Base-by-base conservation (phyloP, 768 basidiomycete genomes). In the Pleurotus tuber-regium region DNA sequence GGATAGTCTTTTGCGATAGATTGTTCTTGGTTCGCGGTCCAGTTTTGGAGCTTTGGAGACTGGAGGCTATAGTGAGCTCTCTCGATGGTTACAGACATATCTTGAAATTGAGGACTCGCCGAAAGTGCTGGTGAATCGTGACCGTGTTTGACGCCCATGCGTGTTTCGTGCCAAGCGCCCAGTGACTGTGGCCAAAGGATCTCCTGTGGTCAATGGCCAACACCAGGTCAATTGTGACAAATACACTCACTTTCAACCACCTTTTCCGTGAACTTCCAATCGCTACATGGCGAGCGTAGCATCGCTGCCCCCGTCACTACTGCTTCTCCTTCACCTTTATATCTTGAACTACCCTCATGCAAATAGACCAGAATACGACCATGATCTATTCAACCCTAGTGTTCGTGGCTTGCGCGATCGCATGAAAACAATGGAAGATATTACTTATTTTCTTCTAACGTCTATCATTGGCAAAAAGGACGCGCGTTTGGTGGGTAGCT, bases 11-110 rank as follows among this genome's bases (percentile, higher is more conserved):
- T 68, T 2, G 73, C 70, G 24, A 88, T 65, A 4, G 73, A 57
- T 54, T 81, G 81, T 59, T 86, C 85, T 54, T 88, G 86, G 0
- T 75, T 67, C 18, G 66, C 52, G 2, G 81, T 79, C 86, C 87
- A 87, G 18, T 67, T 70, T 11, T 36, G 35, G 8, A 19, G 6
- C 12, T 21, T 39, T 6, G 39, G 25, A 14, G 49, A 50, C 12
- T 21, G n/a, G 19, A 38, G 36, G 11, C 12, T 8, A 31, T 50
- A 33, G 23, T 25, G n/a, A 11, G 14, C 16, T 29, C n/a, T 29
- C 25, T 46, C 11, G 25, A 46, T 19, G 28, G 43, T 16, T n/a
- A n/a, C n/a, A n/a, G n/a, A n/a, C n/a, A n/a, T n/a, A n/a, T n/a
- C n/a, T n/a, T n/a, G n/a, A n/a, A n/a, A n/a, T n/a, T n/a, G n/a